A percentile compares a stretch with the other conserved stretches of the same genome.
Evolutionary conservation across 108 stramenopile species (phyloP).

Genomic region (Cyclotella atomus): DNA sequence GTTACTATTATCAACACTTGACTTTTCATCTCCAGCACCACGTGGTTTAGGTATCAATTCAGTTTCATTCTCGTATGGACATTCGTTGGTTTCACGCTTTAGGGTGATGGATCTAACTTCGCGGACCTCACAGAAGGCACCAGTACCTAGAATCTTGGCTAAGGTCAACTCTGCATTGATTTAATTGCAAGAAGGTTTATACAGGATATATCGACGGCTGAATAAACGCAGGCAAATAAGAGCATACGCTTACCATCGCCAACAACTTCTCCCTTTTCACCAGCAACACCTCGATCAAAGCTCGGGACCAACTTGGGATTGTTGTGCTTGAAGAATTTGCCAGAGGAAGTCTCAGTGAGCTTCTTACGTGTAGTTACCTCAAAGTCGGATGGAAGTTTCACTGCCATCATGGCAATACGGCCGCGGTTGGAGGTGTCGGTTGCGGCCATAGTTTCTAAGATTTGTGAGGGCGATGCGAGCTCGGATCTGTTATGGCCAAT

Average conservation of each 20-base stretch:
- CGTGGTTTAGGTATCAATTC: not conserved
- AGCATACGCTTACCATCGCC: constrained; percentile 5
- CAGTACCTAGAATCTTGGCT: constrained; percentile 69
- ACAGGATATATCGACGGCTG: too few relatives aligned
- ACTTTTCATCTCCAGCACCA: not conserved
- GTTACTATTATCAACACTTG: not conserved
- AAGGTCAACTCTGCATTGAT: constrained; percentile 57
- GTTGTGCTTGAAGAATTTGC: constrained; percentile 31
- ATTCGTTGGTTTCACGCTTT: constrained; percentile 45
- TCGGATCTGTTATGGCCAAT: too few relatives aligned
- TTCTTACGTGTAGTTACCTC: constrained; percentile 6
- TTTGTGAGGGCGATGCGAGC: not conserved
- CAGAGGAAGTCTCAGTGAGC: constrained; percentile 17
- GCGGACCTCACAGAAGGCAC: constrained; percentile 80
- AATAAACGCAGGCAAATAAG: too few relatives aligned
- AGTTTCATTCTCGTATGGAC: constrained; percentile 16
- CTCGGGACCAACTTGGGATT: constrained; percentile 37
- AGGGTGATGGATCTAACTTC: constrained; percentile 64
- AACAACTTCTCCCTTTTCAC: not conserved
- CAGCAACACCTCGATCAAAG: constrained; percentile 28
- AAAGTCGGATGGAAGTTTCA: constrained; percentile 12
- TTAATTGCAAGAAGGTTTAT: not conserved
- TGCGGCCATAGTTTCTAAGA: not conserved
- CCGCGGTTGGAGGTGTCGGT: not conserved
- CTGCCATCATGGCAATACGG: constrained; percentile 8